Percentiles rank a stretch among this genome's conserved stretches.
Evolutionary conservation across 306 rosid species (phyloP).

Genomic region (Lablab purpureus): DNA sequence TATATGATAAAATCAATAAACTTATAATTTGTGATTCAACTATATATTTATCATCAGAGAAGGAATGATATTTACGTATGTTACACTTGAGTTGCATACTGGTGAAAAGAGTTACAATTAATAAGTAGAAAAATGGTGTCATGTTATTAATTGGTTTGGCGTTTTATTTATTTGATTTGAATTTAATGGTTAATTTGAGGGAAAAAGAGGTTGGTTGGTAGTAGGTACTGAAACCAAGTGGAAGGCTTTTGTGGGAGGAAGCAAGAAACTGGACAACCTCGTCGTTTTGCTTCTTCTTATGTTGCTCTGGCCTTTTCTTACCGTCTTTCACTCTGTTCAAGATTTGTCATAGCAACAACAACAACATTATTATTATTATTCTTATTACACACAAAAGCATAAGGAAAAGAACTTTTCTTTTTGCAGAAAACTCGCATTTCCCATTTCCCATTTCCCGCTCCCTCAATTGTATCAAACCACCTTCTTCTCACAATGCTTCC

Average conservation of each 20-base stretch:
- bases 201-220: constrained; percentile 37
- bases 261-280: constrained; percentile 67
- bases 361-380: background rate
- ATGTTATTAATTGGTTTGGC: background rate
- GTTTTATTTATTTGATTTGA: background rate
- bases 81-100: background rate
- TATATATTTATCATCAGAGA: background rate
- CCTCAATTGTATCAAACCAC: constrained; percentile 44
- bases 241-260: constrained; percentile 53
- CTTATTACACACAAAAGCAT: constrained; percentile 10
- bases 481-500: constrained; percentile 37
- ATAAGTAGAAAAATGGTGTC: background rate
- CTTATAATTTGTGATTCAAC: background rate
- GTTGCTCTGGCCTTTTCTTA: constrained; percentile 49
- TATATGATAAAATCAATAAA: background rate
- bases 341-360: constrained; percentile 25
- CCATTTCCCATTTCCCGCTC: constrained; percentile 82
- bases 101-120: background rate
- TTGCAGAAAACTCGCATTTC: constrained; percentile 49
- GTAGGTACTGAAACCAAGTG: constrained; percentile 46
- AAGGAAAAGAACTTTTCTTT: constrained; percentile 23
- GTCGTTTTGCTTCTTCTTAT: constrained; percentile 76
- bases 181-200: constrained; percentile 22
- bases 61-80: too few species aligned
- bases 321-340: constrained; percentile 69